Evolutionary conservation across 2,329 filamentous ascomycete genomes (phyloP).

Genomic region (Pseudocercospora vitis): DNA sequence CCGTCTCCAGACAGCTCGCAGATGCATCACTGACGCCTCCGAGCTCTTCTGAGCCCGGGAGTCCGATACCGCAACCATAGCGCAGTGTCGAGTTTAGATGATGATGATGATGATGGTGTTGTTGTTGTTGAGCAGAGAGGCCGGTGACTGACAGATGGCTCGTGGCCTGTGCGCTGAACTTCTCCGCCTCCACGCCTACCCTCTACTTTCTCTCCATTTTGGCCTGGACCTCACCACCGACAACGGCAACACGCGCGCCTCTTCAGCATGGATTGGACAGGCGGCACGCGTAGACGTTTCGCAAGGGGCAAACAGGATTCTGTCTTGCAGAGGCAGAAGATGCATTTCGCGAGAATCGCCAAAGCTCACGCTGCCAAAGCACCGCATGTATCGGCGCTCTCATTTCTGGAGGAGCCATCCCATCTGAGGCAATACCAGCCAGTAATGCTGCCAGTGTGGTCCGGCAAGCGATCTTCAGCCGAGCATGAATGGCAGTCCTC

Average conservation of each 20-base stretch:
- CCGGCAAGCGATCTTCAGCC: neutral
- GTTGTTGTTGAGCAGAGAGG: too few species aligned
- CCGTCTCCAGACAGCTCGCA: too few species aligned
- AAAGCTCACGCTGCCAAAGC: constrained; percentile 26
- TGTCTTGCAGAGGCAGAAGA: constrained; percentile 45
- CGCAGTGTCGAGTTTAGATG: too few species aligned
- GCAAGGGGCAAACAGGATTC: constrained; percentile 39
- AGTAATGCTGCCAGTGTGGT: neutral
- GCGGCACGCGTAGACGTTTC: constrained; percentile 41
- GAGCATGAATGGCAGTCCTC: neutral
- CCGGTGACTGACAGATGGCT: too few species aligned
- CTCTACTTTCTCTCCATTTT: too few species aligned
- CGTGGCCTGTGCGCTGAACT: too few species aligned
- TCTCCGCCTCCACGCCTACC: too few species aligned
- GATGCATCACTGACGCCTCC: too few species aligned
- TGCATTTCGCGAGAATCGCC: constrained; percentile 46
- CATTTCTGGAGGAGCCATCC: neutral
- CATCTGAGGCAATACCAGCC: neutral
- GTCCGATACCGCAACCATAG: too few species aligned
- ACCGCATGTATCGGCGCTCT: constrained; percentile 1
- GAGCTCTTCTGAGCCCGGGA: too few species aligned
- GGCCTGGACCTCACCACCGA: neutral
- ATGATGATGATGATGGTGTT: too few species aligned
- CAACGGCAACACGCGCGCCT: neutral
- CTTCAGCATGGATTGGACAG: constrained; percentile 52